Percentiles rank a stretch among this genome's conserved stretches.
These are phyloP conservation scores for Cadophora luteo-olivacea DNA, from an alignment of 2,329 filamentous ascomycete species.

Conservation along the genomic window DNA sequence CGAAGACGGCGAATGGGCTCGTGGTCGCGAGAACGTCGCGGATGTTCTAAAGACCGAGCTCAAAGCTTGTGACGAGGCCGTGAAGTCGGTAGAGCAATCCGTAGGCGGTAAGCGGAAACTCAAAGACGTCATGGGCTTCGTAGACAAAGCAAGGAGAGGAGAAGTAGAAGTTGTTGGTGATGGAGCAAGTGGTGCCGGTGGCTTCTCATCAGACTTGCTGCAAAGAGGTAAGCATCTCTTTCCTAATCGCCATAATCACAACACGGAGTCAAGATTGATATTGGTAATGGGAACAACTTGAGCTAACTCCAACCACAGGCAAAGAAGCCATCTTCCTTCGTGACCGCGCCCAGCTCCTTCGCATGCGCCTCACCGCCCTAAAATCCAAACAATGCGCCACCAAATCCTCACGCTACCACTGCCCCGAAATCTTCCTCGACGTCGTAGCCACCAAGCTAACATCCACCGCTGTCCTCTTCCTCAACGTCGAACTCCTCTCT, in stretches of 20 bases:
- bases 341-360: constrained; percentile 87
- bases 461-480: constrained; percentile 92
- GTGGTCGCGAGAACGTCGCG: constrained; percentile 83
- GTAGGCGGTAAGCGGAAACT: constrained; percentile 86
- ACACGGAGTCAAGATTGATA: not conserved
- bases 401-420: constrained; percentile 92
- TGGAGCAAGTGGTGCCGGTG: constrained; percentile 83
- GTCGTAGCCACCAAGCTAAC: constrained; percentile 95
- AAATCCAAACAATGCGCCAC: constrained; percentile 89
- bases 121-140: constrained; percentile 86
- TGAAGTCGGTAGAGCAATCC: constrained; percentile 75
- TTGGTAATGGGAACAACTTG: not conserved
- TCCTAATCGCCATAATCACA: not conserved
- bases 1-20: constrained; percentile 85
- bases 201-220: constrained; percentile 89
- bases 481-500: constrained; percentile 94
- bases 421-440: constrained; percentile 97
- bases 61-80: constrained; percentile 79
- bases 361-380: constrained; percentile 85
- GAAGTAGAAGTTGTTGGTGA: constrained; percentile 87
- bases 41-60: constrained; percentile 87
- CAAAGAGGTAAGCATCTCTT: constrained; percentile 68
- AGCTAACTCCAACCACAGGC: constrained; percentile 57
- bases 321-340: constrained; percentile 94
- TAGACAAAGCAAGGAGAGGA: constrained; percentile 87